Conservation (phyloP, 352 stramenopile genomes). For the Elongisporangium undulatum region DNA sequence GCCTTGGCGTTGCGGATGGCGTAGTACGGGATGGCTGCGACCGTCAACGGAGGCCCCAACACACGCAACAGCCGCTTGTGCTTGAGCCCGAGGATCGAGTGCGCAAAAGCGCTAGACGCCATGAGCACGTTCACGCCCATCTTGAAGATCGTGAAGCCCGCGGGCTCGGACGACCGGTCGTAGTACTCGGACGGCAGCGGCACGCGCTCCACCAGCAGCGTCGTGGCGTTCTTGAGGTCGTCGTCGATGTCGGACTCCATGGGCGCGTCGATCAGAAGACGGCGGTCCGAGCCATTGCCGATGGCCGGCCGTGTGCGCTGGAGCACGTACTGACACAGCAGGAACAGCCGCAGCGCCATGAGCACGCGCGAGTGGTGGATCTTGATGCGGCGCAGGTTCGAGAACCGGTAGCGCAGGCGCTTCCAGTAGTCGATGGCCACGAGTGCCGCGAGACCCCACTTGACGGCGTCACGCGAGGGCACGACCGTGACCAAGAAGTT, state of each 20-base stretch:
- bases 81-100: slow-evolving; percentile 56
- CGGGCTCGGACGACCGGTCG: slow-evolving; percentile 74
- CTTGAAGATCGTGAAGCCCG: slow-evolving; percentile 81
- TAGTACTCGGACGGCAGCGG: slow-evolving; percentile 82
- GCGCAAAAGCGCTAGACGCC: slow-evolving; percentile 71
- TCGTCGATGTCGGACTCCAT: slow-evolving; percentile 87
- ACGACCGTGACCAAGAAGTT: slow-evolving; percentile 64
- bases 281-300: slow-evolving; percentile 66
- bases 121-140: slow-evolving; percentile 75
- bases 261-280: slow-evolving; percentile 76
- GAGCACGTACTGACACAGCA: slow-evolving; percentile 81
- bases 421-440: slow-evolving; percentile 73
- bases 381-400: slow-evolving; percentile 80
- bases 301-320: slow-evolving; percentile 60
- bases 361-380: slow-evolving; percentile 80
- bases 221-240: slow-evolving; percentile 82
- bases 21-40: slow-evolving; percentile 82
- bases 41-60: slow-evolving; percentile 51
- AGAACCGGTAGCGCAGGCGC: slow-evolving; percentile 76
- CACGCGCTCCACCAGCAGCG: slow-evolving; percentile 73
- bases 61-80: slow-evolving; percentile 64
- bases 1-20: slow-evolving; percentile 68
- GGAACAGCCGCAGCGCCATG: slow-evolving; percentile 79
- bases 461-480: slow-evolving; percentile 57
- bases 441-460: slow-evolving; percentile 48